These are phyloP conservation scores for Saprolegnia diclina DNA, from an alignment of 352 stramenopile species.

Conservation along the genomic window DNA sequence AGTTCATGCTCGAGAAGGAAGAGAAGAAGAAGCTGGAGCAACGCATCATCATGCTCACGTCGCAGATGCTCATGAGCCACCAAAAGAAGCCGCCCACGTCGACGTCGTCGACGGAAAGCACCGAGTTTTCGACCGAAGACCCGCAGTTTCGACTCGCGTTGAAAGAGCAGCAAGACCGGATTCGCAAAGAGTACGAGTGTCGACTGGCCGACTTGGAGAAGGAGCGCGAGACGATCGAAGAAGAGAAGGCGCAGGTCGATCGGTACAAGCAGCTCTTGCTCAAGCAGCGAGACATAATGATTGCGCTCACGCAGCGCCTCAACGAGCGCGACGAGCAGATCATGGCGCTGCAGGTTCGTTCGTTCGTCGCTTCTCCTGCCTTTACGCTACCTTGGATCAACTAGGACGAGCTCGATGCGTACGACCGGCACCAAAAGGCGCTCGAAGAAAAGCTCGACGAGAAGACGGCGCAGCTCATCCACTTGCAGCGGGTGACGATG, in stretches of 20 bases:
- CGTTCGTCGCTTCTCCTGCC: no score
- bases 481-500: slow-evolving; percentile 88
- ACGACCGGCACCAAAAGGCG: slow-evolving; percentile 88
- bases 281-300: slow-evolving; percentile 96
- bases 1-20: slow-evolving; percentile 95
- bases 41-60: slow-evolving; percentile 87
- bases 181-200: slow-evolving; percentile 88
- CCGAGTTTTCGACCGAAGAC: slow-evolving; percentile 56
- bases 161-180: slow-evolving; percentile 86
- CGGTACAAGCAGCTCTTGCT: slow-evolving; percentile 95
- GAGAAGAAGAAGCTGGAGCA: slow-evolving; percentile 93
- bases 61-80: slow-evolving; percentile 89
- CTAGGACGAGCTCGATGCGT: slow-evolving; percentile 89
- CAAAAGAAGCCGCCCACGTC: background rate
- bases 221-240: slow-evolving; percentile 90
- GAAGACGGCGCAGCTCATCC: slow-evolving; percentile 91
- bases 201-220: slow-evolving; percentile 90
- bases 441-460: slow-evolving; percentile 92
- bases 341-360: slow-evolving; percentile 74
- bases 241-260: slow-evolving; percentile 94
- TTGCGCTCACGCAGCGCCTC: slow-evolving; percentile 90
- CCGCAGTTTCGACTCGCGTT: slow-evolving; percentile 73
- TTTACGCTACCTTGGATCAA: no score
- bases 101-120: slow-evolving; percentile 1
- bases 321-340: slow-evolving; percentile 96